phyloP scores from a whole-genome alignment of 768 basidiomycete species.

The Pleurotus giganteus region DNA sequence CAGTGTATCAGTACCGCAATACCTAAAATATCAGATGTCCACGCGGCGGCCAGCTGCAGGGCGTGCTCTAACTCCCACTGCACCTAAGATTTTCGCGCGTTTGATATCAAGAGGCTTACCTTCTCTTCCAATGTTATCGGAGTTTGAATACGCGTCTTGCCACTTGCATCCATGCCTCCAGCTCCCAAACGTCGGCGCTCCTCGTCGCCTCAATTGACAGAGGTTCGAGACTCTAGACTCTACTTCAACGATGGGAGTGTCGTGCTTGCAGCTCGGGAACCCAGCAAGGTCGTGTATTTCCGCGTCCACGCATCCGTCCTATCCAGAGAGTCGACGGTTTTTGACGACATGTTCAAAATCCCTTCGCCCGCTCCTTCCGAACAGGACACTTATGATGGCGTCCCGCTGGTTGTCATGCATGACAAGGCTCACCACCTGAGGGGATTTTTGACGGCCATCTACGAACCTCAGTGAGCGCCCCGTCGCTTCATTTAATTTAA shows the following conservation, averaged over 20 bases:
- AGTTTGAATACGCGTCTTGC: too few relatives aligned
- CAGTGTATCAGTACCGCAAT: too few relatives aligned
- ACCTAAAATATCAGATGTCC: background rate
- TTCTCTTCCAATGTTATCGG: too few relatives aligned
- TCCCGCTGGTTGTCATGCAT: slow-evolving; percentile 13
- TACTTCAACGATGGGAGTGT: slow-evolving; percentile 15
- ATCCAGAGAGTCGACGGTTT: slow-evolving; percentile 10
- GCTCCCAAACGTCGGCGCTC: too few relatives aligned
- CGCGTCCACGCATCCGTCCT: slow-evolving; percentile 15
- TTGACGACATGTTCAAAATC: slow-evolving; percentile 14
- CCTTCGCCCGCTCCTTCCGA: background rate
- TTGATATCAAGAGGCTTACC: too few relatives aligned
- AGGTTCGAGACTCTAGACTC: background rate
- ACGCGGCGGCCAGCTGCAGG: background rate
- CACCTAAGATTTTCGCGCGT: too few relatives aligned
- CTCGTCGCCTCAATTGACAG: background rate
- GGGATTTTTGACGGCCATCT: slow-evolving; percentile 13
- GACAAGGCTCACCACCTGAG: slow-evolving; percentile 11
- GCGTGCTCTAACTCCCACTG: too few relatives aligned
- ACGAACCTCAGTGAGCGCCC: slow-evolving; percentile 1
- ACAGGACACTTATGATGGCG: slow-evolving; percentile 10
- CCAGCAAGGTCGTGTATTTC: slow-evolving; percentile 2
- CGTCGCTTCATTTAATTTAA: too few relatives aligned
- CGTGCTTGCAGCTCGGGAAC: slow-evolving; percentile 8
- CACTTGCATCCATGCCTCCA: too few relatives aligned